Evolutionary conservation across 352 stramenopile species (phyloP), one percentile per base, ranked within the genome.

Genomic region (Globisporangium irregulare): DNA sequence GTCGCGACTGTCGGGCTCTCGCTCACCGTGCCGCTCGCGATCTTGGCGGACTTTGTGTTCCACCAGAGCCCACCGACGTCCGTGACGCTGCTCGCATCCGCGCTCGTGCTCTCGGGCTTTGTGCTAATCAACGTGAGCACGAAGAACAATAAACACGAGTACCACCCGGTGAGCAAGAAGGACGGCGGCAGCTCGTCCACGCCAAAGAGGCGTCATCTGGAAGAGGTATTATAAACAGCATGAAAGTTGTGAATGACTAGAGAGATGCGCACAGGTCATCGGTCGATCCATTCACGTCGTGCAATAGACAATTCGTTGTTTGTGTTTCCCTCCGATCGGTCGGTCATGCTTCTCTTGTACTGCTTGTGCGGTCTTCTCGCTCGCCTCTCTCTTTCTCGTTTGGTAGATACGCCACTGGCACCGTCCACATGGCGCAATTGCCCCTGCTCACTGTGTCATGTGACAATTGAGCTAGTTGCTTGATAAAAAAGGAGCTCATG

Each of bases 1-100:
- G 93, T 98, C n/a, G 97, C 97, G 34, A 98, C 96, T 10, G 94
- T 99, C 50, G 96, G 95, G 25, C 87, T 99, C 54, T 97, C 93
- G 50, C 88, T 99, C 34, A 99, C 97, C 10, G 98, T 99, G 50
- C 97, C 97, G 32, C 82, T 99, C 64, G 97, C 97, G 12, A 98
- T 99, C 75, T 38, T 93, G 25, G 91, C 91, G 54, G 97, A 99
- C 73, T 87, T 74, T 62, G 75, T 93, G 38, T 71, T 94, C 60
- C 79, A 92, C 67, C 70, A 81, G 34, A 78, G 82, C 29, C 56
- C 71, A 15, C 88, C 89, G 18, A 77, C 67, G 12, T 72, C 66
- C 55, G 64, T 89, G 53, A 90, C 86, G 9, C 55, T 85, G 50
- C 62, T 93, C 32, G 89, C 86, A 22, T 90, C 87, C 20, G 59